Base-by-base conservation (phyloP, 352 stramenopile species). In the Phytophthora tubulina region DNA sequence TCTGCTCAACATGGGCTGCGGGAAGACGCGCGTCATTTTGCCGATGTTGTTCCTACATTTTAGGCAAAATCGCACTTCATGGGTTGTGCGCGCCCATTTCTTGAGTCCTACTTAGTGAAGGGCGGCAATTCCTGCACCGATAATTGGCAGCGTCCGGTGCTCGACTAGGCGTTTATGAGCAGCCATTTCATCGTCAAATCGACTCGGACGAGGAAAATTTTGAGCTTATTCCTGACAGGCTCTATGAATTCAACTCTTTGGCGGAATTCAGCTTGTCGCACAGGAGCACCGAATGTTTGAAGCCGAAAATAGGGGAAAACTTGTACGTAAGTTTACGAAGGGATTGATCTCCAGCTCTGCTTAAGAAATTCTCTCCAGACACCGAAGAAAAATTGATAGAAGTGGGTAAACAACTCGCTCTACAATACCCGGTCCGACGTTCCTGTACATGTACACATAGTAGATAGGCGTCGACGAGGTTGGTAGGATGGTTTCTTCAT, bases 241-340 rank as follows among this genome's bases (percentile, higher is more conserved):
- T 94, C 0, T 44, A 77, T 0, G 75, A 90, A 10, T 69, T 81
- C 9, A 82, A 55, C 14, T 49, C 2, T 63, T 65, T 44, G 78
- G 85, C 0, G 86, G 78, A 2, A 76, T 91, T 39, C 42, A 97
- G 31, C 74, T 97, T 13, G 72, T 98, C 39, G 78, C 94, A 11
- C 91, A 91, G 4, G 92, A 97, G 67, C 86, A 97, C 63, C 82
- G 92, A 13, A 83, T 97, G 49, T 97, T 74, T 98, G 1, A 84
- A 97, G 57, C 79, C 98, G 0, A 96, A 98, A n/a, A n/a, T n/a
- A n/a, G n/a, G n/a, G n/a, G n/a, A n/a, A n/a, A n/a, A n/a, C n/a
- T n/a, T n/a, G n/a, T n/a, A n/a, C n/a, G n/a, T n/a, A n/a, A n/a
- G n/a, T n/a, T n/a, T n/a, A n/a, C n/a, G n/a, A n/a, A n/a, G n/a